Percentiles rank a stretch among this genome's conserved stretches.
These are phyloP conservation scores for Alternaria triticimaculans DNA, from an alignment of 2,329 filamentous ascomycete genomes.

Conservation along the genomic window DNA sequence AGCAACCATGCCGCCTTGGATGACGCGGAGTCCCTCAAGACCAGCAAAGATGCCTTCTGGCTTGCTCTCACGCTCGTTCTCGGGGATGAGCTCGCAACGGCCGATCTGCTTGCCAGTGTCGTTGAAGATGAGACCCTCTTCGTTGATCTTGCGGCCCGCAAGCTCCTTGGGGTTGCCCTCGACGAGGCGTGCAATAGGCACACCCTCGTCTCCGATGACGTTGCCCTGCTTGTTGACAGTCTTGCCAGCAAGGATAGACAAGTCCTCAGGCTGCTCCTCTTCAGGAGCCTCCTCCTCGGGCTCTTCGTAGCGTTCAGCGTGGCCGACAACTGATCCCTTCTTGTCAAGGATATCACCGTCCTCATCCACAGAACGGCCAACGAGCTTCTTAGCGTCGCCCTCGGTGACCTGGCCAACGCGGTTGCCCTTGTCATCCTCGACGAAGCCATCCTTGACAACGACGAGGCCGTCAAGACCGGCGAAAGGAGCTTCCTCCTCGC, in stretches of 20 bases:
- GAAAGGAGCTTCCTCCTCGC: constrained; percentile 57
- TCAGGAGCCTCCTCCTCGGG: constrained; percentile 64
- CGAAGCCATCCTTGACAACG: constrained; percentile 58
- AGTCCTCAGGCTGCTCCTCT: constrained; percentile 52
- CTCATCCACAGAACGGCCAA: constrained; percentile 59
- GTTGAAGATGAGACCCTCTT: constrained; percentile 73
- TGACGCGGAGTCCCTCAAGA: constrained; percentile 56
- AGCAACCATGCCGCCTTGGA: constrained; percentile 56
- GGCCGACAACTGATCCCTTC: constrained; percentile 60
- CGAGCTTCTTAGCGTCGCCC: constrained; percentile 59
- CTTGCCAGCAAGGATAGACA: constrained; percentile 56
- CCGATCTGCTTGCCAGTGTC: constrained; percentile 75
- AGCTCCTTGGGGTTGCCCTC: constrained; percentile 71
- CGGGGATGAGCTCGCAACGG: constrained; percentile 70
- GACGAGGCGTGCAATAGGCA: constrained; percentile 67
- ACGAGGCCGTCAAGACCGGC: constrained; percentile 59
- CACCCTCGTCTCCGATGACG: constrained; percentile 58
- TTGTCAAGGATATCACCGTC: constrained; percentile 62
- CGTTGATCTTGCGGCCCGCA: constrained; percentile 73
- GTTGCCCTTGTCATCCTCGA: constrained; percentile 60
- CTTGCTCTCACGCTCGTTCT: constrained; percentile 64
- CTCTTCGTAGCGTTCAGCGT: constrained; percentile 65
- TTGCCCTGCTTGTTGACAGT: constrained; percentile 59
- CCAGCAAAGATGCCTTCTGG: constrained; percentile 60
- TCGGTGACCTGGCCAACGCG: constrained; percentile 57